Evolutionary conservation across 2,329 filamentous ascomycete species (phyloP), one percentile per base, ranked within the genome.

Genomic region (Cercospora janseana): DNA sequence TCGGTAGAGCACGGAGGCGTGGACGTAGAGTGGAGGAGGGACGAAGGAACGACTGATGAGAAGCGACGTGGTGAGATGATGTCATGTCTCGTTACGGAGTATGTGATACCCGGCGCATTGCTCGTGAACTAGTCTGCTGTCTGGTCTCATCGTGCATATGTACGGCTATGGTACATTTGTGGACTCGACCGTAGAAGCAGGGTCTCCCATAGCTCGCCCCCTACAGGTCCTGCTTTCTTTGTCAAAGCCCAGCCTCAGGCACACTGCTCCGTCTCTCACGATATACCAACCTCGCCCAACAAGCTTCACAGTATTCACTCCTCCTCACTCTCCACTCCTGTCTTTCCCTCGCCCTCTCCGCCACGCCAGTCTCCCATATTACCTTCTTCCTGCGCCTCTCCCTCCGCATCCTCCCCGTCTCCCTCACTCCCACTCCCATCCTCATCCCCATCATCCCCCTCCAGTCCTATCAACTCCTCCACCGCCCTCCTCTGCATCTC

Each of bases 1-100:
- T n/a, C n/a, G n/a, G n/a, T n/a, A n/a, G n/a, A n/a, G n/a, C n/a
- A n/a, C n/a, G n/a, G n/a, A n/a, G n/a, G n/a, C n/a, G n/a, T n/a
- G n/a, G n/a, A n/a, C n/a, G 75, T 75, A 6, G 79, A 83, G 49
- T 81, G 79, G 5, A 78, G 76, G 21, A 81, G 81, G 46, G 79
- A 88, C n/a, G n/a, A n/a, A n/a, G n/a, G n/a, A n/a, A n/a, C n/a
- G n/a, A n/a, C n/a, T n/a, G n/a, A n/a, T n/a, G n/a, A n/a, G n/a
- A n/a, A n/a, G n/a, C n/a, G n/a, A n/a, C n/a, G n/a, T n/a, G n/a
- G n/a, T n/a, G n/a, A n/a, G n/a, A n/a, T n/a, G n/a, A n/a, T n/a
- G n/a, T n/a, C n/a, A n/a, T n/a, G n/a, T n/a, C n/a, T n/a, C n/a
- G n/a, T n/a, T n/a, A n/a, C n/a, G n/a, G n/a, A n/a, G n/a, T n/a